These are phyloP conservation scores for Sporodiniella umbellata DNA, from an alignment of 371 early-diverging fungal species.

Conservation along the genomic window DNA sequence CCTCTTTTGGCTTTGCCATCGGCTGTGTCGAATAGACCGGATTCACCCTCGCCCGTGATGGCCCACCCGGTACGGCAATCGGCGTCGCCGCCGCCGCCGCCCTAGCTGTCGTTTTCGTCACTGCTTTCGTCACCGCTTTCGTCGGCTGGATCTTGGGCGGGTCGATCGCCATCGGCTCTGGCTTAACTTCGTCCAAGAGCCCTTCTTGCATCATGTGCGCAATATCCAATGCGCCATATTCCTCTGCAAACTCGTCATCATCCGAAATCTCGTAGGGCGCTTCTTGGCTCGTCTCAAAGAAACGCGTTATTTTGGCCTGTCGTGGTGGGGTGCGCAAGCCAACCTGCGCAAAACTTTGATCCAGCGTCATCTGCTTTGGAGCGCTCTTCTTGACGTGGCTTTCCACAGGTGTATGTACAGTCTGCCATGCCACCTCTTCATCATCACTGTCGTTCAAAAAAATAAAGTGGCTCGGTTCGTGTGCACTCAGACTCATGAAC, in stretches of 20 bases:
- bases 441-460: slow-evolving; percentile 43
- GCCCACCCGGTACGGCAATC: neutral
- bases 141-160: no score
- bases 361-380: slow-evolving; percentile 23
- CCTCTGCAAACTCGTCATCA: slow-evolving; percentile 20
- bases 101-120: no score
- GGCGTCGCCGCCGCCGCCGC: no score
- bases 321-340: slow-evolving; percentile 3
- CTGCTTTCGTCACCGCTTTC: neutral
- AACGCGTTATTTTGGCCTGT: slow-evolving; percentile 5
- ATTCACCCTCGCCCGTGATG: neutral
- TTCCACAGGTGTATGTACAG: slow-evolving; percentile 14
- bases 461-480: slow-evolving; percentile 38
- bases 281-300: slow-evolving; percentile 6
- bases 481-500: slow-evolving; percentile 30
- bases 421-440: slow-evolving; percentile 36
- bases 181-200: slow-evolving; percentile 9
- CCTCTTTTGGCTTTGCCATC: neutral
- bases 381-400: no score
- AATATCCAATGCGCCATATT: slow-evolving; percentile 32
- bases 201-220: slow-evolving; percentile 42
- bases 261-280: slow-evolving; percentile 17
- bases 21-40: no score
- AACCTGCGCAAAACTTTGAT: slow-evolving; percentile 23
- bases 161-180: neutral